Evolutionary conservation across 352 stramenopile genomes (phyloP).

Genomic region (Elongisporangium anandrum): DNA sequence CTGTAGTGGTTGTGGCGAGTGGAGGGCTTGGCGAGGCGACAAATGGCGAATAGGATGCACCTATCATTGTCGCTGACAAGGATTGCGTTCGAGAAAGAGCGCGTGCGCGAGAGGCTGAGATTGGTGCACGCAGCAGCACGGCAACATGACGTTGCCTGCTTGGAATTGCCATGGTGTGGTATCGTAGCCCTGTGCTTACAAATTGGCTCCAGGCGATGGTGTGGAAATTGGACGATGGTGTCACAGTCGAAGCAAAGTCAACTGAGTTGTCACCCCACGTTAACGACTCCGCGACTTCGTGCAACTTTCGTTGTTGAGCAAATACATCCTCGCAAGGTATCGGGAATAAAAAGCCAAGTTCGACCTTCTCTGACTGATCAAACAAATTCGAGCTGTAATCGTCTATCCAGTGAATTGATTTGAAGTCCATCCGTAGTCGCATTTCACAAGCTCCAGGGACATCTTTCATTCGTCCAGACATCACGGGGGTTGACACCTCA

Average conservation of each 20-base stretch:
- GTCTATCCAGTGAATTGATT: constrained; percentile 68
- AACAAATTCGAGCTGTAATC: constrained; percentile 52
- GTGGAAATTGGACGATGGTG: constrained; percentile 71
- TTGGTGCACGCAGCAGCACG: constrained; percentile 38
- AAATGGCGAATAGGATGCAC: neutral
- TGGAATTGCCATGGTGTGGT: constrained; percentile 47
- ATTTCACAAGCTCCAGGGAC: constrained; percentile 55
- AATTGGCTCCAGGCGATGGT: constrained; percentile 68
- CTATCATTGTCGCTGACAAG: constrained; percentile 8
- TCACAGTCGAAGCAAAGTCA: constrained; percentile 40
- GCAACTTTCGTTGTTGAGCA: constrained; percentile 69
- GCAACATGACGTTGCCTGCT: constrained; percentile 61
- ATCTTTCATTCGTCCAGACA: constrained; percentile 57
- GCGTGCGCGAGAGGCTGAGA: constrained; percentile 16
- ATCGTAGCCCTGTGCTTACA: constrained; percentile 57
- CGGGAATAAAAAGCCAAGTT: constrained; percentile 74
- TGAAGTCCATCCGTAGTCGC: constrained; percentile 60
- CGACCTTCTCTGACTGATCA: constrained; percentile 56
- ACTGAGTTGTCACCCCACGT: constrained; percentile 42
- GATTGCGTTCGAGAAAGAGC: constrained; percentile 17
- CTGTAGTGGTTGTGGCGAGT: neutral
- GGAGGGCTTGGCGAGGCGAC: neutral
- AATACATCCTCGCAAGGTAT: constrained; percentile 81
- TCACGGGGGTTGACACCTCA: constrained; percentile 2
- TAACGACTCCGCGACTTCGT: constrained; percentile 69